These are phyloP conservation scores for Solanum clarkiae DNA, from an alignment of 257 asterid genomes.

Conservation along the genomic window DNA sequence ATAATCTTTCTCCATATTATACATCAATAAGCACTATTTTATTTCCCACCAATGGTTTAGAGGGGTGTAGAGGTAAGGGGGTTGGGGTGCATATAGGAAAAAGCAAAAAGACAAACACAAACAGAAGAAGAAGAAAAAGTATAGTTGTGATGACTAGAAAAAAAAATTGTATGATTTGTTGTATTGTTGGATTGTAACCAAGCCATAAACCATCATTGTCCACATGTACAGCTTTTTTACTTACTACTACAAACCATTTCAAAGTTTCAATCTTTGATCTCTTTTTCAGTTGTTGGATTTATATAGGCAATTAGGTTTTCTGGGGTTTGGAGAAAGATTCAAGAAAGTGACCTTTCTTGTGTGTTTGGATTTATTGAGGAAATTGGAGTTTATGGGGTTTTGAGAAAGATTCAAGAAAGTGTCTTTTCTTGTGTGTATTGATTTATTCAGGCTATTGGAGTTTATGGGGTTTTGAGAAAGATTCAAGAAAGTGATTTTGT, in stretches of 20 bases:
- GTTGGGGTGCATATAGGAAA: neutral
- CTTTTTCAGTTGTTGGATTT: neutral
- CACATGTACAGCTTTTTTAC: constrained; percentile 17
- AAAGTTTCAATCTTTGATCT: neutral
- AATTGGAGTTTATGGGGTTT: constrained; percentile 7
- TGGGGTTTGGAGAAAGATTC: constrained; percentile 1
- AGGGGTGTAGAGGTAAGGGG: neutral
- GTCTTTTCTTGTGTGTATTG: neutral
- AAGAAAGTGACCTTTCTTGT: constrained; percentile 5
- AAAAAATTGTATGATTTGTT: constrained; percentile 23
- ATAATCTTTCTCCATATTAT: neutral
- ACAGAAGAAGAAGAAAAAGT: constrained; percentile 9
- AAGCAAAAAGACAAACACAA: constrained; percentile 31
- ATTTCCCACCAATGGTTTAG: neutral
- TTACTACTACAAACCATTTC: constrained; percentile 5
- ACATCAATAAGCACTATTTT: neutral
- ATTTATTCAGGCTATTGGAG: constrained; percentile 5
- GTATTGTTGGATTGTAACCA: constrained; percentile 44
- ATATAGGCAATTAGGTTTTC: constrained; percentile 5
- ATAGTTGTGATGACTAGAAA: constrained; percentile 4
- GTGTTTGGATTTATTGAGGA: neutral
- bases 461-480: constrained; percentile 2
- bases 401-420: constrained; percentile 7
- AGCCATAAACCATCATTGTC: constrained; percentile 51
- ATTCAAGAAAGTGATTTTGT: constrained; percentile 4